Conservation (phyloP, 768 basidiomycete species). For the Amanita pseudoporphyria region DNA sequence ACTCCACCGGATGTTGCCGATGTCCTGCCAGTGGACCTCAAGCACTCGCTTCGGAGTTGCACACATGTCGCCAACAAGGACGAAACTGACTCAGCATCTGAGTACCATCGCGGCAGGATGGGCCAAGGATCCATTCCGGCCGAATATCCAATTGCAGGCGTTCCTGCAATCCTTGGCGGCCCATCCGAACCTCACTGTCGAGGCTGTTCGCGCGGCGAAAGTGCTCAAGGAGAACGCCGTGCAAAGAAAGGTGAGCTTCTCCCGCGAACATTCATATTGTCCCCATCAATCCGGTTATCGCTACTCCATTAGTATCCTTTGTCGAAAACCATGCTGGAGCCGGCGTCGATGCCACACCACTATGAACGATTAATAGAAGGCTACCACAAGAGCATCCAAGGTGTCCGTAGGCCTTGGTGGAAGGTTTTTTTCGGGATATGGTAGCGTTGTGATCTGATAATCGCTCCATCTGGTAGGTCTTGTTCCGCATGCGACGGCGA, state of each 20-base stretch:
- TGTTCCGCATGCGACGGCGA: background rate
- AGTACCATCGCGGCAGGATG: constrained; percentile 48
- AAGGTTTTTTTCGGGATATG: constrained; percentile 74
- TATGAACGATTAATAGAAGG: constrained; percentile 68
- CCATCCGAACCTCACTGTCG: constrained; percentile 58
- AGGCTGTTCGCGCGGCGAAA: constrained; percentile 50
- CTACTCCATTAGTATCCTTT: constrained; percentile 47
- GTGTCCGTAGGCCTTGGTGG: constrained; percentile 79
- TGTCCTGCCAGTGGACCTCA: background rate
- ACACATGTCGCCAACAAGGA: constrained; percentile 15
- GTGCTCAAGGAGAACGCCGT: constrained; percentile 46
- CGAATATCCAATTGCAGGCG: constrained; percentile 60
- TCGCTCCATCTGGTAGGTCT: background rate
- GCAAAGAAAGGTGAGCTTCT: constrained; percentile 45
- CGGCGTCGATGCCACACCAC: constrained; percentile 63
- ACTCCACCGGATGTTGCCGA: background rate
- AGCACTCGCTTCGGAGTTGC: constrained; percentile 12
- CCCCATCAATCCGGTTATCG: constrained; percentile 7
- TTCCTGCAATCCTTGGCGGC: constrained; percentile 56
- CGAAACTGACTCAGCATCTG: constrained; percentile 40
- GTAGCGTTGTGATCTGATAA: constrained; percentile 27
- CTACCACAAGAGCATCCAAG: constrained; percentile 64
- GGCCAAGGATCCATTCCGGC: constrained; percentile 68
- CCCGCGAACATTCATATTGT: constrained; percentile 18
- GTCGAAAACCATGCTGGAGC: constrained; percentile 52